Base-by-base conservation (phyloP, 2,329 filamentous ascomycete species). In the Fusarium guadeloupense region DNA sequence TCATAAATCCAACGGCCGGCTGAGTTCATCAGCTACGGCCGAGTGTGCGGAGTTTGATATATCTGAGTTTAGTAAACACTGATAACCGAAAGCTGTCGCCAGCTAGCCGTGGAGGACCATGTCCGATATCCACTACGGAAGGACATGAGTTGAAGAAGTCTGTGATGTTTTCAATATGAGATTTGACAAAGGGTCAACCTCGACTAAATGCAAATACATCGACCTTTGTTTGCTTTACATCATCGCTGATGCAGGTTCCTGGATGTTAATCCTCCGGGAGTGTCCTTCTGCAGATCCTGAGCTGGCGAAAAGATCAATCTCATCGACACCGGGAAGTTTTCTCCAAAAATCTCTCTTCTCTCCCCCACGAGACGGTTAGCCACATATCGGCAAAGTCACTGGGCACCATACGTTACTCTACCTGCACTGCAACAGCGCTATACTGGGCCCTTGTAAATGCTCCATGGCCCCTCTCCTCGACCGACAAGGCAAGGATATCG, bases 171-270 rank as follows among this genome's bases (percentile, higher is more conserved):
- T 10, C 26, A 31, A 44, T 33, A 53, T 34, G 40, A 45, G 52
- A 38, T 40, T 35, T 21, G 35, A 20, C 43, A 64, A 58, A 64
- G 43, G 50, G 41, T 42, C 49, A 37, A 42, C 42, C 46, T 45
- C 43, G 47, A 31, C 10, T 37, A 49, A 42, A 60, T 56, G 54
- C 40, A 45, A 62, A 42, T 28, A 31, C 41, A 47, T 49, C 51
- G 58, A 44, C 42, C 42, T 49, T 52, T 50, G 37, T 40, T 51
- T 16, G 39, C 19, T 48, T 57, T 52, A 49, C 53, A 65, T 59
- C 49, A 61, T 58, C 39, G 42, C 38, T 51, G 50, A 69, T 53
- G 64, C 66, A 69, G 64, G 66, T 69, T 58, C 63, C 52, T 62
- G 46, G 54, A 40, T 43, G 54, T 43, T 44, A 66, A 69, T 59